Conservation (phyloP, 805 yeast genomes). For the Candida vartiovaarae region DNA sequence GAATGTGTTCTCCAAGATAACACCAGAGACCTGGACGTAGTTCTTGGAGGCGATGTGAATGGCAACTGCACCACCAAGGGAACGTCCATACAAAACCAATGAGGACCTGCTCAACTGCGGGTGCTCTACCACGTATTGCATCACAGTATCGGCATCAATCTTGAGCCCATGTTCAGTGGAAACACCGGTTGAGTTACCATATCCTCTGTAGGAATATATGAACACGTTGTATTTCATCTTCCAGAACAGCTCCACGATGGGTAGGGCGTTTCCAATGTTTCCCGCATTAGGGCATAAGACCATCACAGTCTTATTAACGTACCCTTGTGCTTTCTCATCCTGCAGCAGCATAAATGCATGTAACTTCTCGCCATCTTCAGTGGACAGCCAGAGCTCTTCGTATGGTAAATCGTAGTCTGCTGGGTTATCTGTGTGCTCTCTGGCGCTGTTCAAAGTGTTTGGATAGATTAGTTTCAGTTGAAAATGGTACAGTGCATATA, state of each 20-base stretch:
- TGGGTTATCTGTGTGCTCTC: conserved; percentile 68
- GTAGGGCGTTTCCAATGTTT: conserved; percentile 85
- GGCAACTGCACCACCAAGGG: conserved; percentile 94
- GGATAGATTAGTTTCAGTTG: conserved; percentile 80
- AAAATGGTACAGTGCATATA: conserved; percentile 49
- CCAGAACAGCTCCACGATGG: conserved; percentile 68
- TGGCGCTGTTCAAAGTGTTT: conserved; percentile 68
- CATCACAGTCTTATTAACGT: conserved; percentile 61
- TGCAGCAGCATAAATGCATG: conserved; percentile 59
- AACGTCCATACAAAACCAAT: conserved; percentile 74
- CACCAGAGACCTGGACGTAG: conserved; percentile 45
- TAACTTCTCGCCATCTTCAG: conserved; percentile 63
- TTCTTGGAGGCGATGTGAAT: conserved; percentile 66
- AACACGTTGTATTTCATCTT: conserved; percentile 68
- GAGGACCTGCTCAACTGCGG: conserved; percentile 44
- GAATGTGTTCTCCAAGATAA: conserved; percentile 84
- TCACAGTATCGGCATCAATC: conserved; percentile 68
- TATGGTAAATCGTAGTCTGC: conserved; percentile 59
- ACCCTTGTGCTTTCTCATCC: conserved; percentile 29
- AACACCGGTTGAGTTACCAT: conserved; percentile 56
- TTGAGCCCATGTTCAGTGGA: conserved; percentile 80
- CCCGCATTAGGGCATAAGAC: conserved; percentile 93
- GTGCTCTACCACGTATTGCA: conserved; percentile 50
- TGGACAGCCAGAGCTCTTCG: conserved; percentile 50
- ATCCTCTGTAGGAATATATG: conserved; percentile 85